Base-by-base conservation (phyloP, 1,284 basidiomycete species). In the Xerocomus amazonicus region DNA sequence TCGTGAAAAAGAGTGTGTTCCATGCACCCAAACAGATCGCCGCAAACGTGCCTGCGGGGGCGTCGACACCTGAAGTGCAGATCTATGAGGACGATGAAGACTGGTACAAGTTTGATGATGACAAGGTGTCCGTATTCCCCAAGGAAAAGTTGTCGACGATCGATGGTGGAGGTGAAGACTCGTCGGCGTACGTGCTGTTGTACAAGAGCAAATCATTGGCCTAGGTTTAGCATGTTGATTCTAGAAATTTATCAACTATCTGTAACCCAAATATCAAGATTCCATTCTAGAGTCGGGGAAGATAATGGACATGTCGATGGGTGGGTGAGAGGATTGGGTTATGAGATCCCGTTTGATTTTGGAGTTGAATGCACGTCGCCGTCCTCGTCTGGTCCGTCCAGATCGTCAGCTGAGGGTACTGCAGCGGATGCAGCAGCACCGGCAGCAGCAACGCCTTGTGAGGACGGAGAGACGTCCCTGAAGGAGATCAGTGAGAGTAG, bases 21-120 rank as follows among this genome's bases (percentile, higher is more conserved):
- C 77, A 81, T 41, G 57, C 51, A 1, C 36, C 54, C 33, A 64
- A 57, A 27, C 36, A 51, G 8, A 36, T 44, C 4, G 36, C 36
- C 31, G 48, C 34, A 14, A 31, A 48, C 9, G 37, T 36, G 3
- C 33, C 56, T 4, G 59, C 35, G 13, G 42, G 56, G 26, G 51
- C 50, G 28, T 50, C 49, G 36, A 44, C 51, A 26, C 46, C 41
- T 49, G 60, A 42, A 39, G 19, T 51, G 45, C 54, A 52, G 38
- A 53, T 66, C 43, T 67, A 72, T 34, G 77, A 84, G 45, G 78
- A 78, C 40, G 83, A 88, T 51, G 82, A 87, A 54, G 84, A 87
- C 62, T 83, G 92, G 92, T 90, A 87, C 73, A 94, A 93, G 72
- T 92, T 92, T 60, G 86, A 92, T 70, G 94, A 97, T 59, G 90